Evolutionary conservation across 306 rosid genomes (phyloP).

Genomic region (Pueraria montana): DNA sequence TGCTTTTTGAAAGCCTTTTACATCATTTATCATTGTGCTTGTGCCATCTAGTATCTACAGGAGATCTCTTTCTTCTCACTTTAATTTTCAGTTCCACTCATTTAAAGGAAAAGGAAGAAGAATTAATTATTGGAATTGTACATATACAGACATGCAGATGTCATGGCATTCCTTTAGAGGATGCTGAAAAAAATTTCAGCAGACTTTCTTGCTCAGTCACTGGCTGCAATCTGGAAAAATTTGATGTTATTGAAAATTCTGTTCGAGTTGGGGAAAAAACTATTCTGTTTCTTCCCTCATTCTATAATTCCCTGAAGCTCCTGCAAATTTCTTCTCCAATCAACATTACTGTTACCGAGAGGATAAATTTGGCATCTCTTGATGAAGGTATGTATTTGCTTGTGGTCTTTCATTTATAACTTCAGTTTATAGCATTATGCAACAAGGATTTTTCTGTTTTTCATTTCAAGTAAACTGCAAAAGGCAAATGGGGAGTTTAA

Average conservation of each 20-base stretch:
- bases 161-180: constrained; percentile 70
- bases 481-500: background rate
- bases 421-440: constrained; percentile 35
- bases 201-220: constrained; percentile 67
- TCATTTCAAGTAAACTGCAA: constrained; percentile 31
- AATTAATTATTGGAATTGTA: constrained; percentile 47
- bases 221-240: constrained; percentile 61
- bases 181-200: constrained; percentile 46
- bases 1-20: constrained; percentile 11
- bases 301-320: constrained; percentile 57
- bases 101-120: constrained; percentile 44
- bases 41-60: constrained; percentile 14
- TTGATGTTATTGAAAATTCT: constrained; percentile 62
- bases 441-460: background rate
- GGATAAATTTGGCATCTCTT: constrained; percentile 72
- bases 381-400: constrained; percentile 69
- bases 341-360: constrained; percentile 62
- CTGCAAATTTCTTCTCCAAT: constrained; percentile 60
- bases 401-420: constrained; percentile 45
- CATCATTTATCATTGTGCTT: background rate
- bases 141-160: constrained; percentile 81
- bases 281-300: constrained; percentile 70
- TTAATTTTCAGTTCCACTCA: constrained; percentile 36
- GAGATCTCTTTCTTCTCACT: background rate
- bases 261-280: constrained; percentile 72